These are phyloP conservation scores for Phytophthora cactorum DNA, from an alignment of 352 stramenopile genomes.

Conservation along the genomic window DNA sequence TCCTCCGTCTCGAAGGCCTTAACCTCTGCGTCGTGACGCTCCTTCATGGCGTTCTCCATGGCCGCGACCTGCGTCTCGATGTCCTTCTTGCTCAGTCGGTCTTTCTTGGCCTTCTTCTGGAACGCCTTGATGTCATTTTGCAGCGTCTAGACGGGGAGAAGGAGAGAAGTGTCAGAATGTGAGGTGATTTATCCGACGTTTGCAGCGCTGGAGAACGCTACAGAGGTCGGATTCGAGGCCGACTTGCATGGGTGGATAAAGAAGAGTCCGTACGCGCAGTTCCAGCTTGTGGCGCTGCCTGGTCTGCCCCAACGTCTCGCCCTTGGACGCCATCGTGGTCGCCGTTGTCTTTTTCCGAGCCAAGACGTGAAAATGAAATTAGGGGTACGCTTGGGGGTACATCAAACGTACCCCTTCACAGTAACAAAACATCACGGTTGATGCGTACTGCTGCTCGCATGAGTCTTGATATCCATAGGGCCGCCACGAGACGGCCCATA, in stretches of 20 bases:
- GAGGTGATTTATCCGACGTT: not conserved
- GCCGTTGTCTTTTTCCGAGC: not conserved
- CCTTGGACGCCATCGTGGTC: conserved; percentile 51
- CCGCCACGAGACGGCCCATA: conserved; percentile 12
- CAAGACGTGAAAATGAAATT: not conserved
- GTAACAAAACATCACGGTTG: not conserved
- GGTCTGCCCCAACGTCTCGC: conserved; percentile 77
- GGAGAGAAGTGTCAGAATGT: not conserved
- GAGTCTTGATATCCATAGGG: not conserved
- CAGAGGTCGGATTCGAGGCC: not conserved
- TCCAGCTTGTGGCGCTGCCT: conserved; percentile 91
- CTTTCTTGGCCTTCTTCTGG: conserved; percentile 89
- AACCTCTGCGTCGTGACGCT: conserved; percentile 65
- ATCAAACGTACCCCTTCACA: not conserved
- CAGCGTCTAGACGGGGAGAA: conserved; percentile 50
- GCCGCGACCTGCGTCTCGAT: conserved; percentile 56
- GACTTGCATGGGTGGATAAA: not conserved
- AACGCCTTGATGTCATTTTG: conserved; percentile 82
- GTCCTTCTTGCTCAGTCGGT: conserved; percentile 81
- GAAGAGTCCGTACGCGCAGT: conserved; percentile 56
- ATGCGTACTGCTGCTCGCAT: not conserved
- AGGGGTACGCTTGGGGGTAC: conserved; percentile 3
- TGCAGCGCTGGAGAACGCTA: conserved; percentile 1
- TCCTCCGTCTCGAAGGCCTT: conserved; percentile 33
- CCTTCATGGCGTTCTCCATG: conserved; percentile 66